Percentiles rank a stretch among this genome's conserved stretches.
phyloP scores from a whole-genome alignment of 2,329 filamentous ascomycete species.

The Penicillium sp. region DNA sequence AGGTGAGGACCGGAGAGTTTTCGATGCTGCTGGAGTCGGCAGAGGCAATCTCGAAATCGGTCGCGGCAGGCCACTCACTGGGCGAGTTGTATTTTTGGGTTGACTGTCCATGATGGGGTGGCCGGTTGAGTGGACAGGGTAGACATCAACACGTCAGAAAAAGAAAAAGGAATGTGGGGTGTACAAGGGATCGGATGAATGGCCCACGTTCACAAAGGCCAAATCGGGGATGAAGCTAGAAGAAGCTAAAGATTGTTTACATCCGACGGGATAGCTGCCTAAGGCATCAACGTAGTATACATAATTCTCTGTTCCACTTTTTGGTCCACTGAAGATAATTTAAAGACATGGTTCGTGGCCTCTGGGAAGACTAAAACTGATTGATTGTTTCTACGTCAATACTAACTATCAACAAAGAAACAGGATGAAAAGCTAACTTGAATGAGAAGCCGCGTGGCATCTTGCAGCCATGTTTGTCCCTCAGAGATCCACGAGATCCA shows the following conservation, averaged over 20 bases:
- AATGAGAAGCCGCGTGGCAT: neutral
- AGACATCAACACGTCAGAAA: slow-evolving; percentile 7
- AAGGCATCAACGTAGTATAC: slow-evolving; percentile 12
- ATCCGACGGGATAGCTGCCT: slow-evolving; percentile 12
- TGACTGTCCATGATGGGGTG: slow-evolving; percentile 33
- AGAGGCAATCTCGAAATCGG: slow-evolving; percentile 51
- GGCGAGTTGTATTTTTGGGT: slow-evolving; percentile 26
- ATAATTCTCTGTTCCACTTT: neutral
- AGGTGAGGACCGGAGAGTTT: slow-evolving; percentile 44
- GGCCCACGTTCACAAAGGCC: slow-evolving; percentile 4
- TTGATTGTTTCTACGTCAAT: neutral
- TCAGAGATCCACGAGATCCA: neutral
- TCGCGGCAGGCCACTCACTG: slow-evolving; percentile 45
- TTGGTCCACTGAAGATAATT: neutral
- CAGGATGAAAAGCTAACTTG: neutral
- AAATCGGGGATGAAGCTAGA: neutral
- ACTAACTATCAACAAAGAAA: neutral
- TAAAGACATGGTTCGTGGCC: neutral
- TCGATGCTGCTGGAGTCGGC: slow-evolving; percentile 38
- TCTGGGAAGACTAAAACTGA: neutral
- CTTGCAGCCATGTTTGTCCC: neutral
- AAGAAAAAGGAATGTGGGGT: slow-evolving; percentile 5
- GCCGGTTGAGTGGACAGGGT: neutral
- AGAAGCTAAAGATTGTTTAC: slow-evolving; percentile 16
- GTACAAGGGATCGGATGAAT: slow-evolving; percentile 2